A percentile compares a stretch with the other conserved stretches of the same genome.
phyloP scores from a whole-genome alignment of 306 rosid genomes.

The Coriaria nepalensis region DNA sequence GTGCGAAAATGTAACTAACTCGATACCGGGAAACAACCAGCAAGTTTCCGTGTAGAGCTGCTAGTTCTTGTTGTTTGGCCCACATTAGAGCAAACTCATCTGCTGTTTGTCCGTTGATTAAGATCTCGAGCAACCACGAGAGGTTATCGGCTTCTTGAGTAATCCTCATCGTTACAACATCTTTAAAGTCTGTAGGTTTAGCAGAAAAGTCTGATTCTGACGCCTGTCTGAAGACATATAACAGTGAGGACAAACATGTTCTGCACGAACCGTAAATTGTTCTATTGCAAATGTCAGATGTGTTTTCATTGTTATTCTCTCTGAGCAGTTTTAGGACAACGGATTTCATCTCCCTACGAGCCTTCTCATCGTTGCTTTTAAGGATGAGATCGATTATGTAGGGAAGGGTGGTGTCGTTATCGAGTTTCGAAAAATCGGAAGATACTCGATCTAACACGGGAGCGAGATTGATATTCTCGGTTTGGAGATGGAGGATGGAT shows the following conservation, averaged over 20 bases:
- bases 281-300: slow-evolving; percentile 41
- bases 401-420: slow-evolving; percentile 53
- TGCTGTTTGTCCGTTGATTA: slow-evolving; percentile 66
- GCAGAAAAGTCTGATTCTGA: no score
- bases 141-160: slow-evolving; percentile 73
- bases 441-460: slow-evolving; percentile 83
- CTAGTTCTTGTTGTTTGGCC: slow-evolving; percentile 75
- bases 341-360: slow-evolving; percentile 85
- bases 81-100: slow-evolving; percentile 69
- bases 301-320: slow-evolving; percentile 38
- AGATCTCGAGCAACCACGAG: slow-evolving; percentile 78
- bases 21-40: slow-evolving; percentile 51
- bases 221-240: slow-evolving; percentile 43
- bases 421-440: slow-evolving; percentile 32
- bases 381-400: slow-evolving; percentile 75
- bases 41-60: slow-evolving; percentile 50
- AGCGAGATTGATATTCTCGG: slow-evolving; percentile 52
- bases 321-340: slow-evolving; percentile 70
- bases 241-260: slow-evolving; percentile 41
- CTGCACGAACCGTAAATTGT: slow-evolving; percentile 51
- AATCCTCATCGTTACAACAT: slow-evolving; percentile 46
- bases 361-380: slow-evolving; percentile 72
- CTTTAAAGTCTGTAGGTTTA: slow-evolving; percentile 45
- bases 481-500: slow-evolving; percentile 55
- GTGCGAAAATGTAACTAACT: slow-evolving; percentile 61